Evolutionary conservation across 306 rosid species (phyloP).

Genomic region (Cucurbita moschata): DNA sequence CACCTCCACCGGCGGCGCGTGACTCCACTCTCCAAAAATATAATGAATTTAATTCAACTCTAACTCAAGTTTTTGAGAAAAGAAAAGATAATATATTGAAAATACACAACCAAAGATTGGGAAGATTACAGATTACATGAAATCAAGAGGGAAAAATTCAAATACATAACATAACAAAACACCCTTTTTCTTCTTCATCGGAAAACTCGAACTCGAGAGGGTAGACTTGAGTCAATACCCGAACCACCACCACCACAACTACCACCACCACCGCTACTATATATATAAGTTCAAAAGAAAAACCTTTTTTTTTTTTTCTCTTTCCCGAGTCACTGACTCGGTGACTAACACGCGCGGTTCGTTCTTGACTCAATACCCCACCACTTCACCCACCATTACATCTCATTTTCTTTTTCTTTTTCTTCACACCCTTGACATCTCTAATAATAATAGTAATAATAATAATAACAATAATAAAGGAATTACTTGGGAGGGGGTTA

Average conservation of each 20-base stretch:
- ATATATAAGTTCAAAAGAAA: background rate
- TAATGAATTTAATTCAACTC: too few species aligned
- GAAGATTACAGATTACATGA: background rate
- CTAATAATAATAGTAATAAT: background rate
- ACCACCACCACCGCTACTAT: background rate
- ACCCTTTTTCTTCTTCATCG: background rate
- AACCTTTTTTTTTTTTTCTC: background rate
- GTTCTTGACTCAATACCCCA: slow-evolving; percentile 95
- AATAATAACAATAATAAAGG: background rate
- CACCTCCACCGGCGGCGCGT: slow-evolving; percentile 4
- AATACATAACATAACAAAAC: slow-evolving; percentile 8
- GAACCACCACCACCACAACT: slow-evolving; percentile 81
- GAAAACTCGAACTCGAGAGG: slow-evolving; percentile 13
- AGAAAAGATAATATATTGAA: background rate
- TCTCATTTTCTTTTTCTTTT: slow-evolving; percentile 3
- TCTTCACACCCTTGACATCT: slow-evolving; percentile 12
- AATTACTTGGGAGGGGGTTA: background rate
- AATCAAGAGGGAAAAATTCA: background rate
- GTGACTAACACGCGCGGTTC: slow-evolving; percentile 51
- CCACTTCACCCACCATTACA: slow-evolving; percentile 9
- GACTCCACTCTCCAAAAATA: background rate
- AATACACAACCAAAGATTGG: background rate
- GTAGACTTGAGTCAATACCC: slow-evolving; percentile 94
- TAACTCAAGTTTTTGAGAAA: too few species aligned
- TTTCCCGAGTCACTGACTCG: background rate